These are phyloP conservation scores for Eimeria maxima DNA, from an alignment of 169 alveolate genomes.

Conservation along the genomic window DNA sequence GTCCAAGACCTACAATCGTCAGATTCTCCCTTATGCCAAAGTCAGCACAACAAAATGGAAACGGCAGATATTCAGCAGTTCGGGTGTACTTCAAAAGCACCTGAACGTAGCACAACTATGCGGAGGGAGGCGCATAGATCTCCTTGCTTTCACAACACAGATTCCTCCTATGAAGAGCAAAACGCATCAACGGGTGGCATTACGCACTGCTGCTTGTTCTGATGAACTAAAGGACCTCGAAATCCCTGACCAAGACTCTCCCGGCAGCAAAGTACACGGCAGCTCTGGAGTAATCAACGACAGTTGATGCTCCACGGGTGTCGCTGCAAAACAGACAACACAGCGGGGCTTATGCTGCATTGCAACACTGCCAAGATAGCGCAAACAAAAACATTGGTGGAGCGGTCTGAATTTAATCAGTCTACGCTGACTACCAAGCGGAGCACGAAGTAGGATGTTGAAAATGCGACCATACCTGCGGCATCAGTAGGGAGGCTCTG, in stretches of 20 bases:
- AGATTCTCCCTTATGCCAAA: slow-evolving; percentile 52
- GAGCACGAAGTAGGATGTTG: neutral
- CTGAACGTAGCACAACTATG: slow-evolving; percentile 35
- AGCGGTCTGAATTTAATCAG: neutral
- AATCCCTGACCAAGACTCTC: slow-evolving; percentile 75
- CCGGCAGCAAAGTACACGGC: slow-evolving; percentile 68
- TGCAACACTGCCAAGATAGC: neutral
- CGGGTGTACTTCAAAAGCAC: slow-evolving; percentile 70
- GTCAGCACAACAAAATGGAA: slow-evolving; percentile 59
- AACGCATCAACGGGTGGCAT: neutral
- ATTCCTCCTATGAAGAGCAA: neutral
- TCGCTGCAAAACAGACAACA: slow-evolving; percentile 3
- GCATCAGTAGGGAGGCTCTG: neutral
- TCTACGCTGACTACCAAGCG: neutral
- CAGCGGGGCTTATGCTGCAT: neutral
- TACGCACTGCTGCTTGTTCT: slow-evolving; percentile 37
- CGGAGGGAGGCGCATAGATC: neutral
- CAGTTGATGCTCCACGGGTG: neutral
- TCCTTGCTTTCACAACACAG: neutral
- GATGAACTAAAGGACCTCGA: slow-evolving; percentile 16
- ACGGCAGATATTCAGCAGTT: slow-evolving; percentile 36
- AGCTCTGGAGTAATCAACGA: slow-evolving; percentile 43
- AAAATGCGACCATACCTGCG: neutral
- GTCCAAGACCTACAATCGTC: slow-evolving; percentile 13
- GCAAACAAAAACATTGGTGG: neutral